Conservation (phyloP, 2,329 filamentous ascomycete species). For the Drechslerella stenobrocha region DNA sequence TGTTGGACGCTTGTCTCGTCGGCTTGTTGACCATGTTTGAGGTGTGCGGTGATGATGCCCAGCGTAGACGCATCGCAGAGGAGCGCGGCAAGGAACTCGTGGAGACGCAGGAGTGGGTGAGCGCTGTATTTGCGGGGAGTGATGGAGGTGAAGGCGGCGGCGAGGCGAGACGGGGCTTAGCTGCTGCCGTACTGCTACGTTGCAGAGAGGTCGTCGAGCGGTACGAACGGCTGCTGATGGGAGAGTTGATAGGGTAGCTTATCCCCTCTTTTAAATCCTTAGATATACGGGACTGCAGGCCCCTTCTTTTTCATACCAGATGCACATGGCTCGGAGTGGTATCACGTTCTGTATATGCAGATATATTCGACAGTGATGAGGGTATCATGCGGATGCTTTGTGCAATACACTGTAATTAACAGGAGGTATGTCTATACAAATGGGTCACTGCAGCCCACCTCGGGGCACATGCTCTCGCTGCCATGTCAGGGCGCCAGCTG, state of each 20-base stretch:
- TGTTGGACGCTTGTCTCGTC: conserved; percentile 76
- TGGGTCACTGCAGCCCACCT: too few species aligned
- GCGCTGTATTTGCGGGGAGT: conserved; percentile 68
- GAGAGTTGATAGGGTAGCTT: conserved; percentile 49
- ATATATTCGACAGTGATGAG: too few species aligned
- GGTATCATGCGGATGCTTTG: too few species aligned
- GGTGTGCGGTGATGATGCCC: conserved; percentile 72
- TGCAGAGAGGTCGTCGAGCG: conserved; percentile 67
- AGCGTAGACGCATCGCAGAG: conserved; percentile 67
- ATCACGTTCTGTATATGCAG: too few species aligned
- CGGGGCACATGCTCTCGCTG: too few species aligned
- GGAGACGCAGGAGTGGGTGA: conserved; percentile 86
- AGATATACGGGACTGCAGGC: neutral
- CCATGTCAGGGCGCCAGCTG: too few species aligned
- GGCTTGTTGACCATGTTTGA: conserved; percentile 79
- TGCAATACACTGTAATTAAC: too few species aligned
- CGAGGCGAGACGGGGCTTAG: conserved; percentile 57
- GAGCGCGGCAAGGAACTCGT: conserved; percentile 75
- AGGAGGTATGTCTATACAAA: too few species aligned
- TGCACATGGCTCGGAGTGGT: too few species aligned
- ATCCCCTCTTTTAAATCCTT: too few species aligned
- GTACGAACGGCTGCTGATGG: conserved; percentile 52
- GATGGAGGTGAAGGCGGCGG: conserved; percentile 44
- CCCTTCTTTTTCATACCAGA: too few species aligned
- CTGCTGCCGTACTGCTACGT: conserved; percentile 75